phyloP scores from a whole-genome alignment of 139 green algal species.

The Picochlorum sp. region DNA sequence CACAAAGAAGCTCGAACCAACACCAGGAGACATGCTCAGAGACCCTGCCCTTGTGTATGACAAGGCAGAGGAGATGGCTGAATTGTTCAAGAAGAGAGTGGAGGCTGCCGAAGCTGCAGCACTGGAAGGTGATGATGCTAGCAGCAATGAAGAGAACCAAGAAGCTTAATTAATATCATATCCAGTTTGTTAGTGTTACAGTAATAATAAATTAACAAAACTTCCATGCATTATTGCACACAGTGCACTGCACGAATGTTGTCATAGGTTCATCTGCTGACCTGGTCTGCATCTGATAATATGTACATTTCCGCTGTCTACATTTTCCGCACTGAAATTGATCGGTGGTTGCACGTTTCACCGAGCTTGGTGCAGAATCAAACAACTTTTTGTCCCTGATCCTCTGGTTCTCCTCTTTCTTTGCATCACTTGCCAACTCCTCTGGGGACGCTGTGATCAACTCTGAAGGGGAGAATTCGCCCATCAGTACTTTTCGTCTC shows the following conservation, averaged over 20 bases:
- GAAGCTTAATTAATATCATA: not conserved
- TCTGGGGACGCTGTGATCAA: constrained; percentile 76
- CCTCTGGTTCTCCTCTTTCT: constrained; percentile 60
- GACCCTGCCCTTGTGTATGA: constrained; percentile 89
- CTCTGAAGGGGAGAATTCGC: constrained; percentile 26
- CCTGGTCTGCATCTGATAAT: constrained; percentile 74
- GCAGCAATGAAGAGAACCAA: not conserved
- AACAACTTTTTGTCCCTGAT: constrained; percentile 75
- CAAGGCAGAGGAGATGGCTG: constrained; percentile 92
- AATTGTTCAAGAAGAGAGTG: constrained; percentile 47
- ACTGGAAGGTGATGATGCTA: not conserved
- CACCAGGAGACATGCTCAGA: constrained; percentile 89
- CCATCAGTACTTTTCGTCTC: constrained; percentile 40
- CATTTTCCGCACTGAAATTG: constrained; percentile 90
- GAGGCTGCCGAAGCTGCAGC: constrained; percentile 17
- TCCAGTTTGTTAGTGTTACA: constrained; percentile 1
- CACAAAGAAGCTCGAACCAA: constrained; percentile 97
- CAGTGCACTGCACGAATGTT: constrained; percentile 68
- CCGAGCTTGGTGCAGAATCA: constrained; percentile 42
- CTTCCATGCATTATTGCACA: constrained; percentile 88
- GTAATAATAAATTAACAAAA: constrained; percentile 60
- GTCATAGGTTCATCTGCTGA: constrained; percentile 72
- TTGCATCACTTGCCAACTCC: constrained; percentile 79
- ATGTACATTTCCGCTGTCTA: constrained; percentile 74
- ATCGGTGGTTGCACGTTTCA: constrained; percentile 74